Evolutionary conservation across 73 alveolate species (phyloP).

Genomic region (Paramecium bursaria): DNA sequence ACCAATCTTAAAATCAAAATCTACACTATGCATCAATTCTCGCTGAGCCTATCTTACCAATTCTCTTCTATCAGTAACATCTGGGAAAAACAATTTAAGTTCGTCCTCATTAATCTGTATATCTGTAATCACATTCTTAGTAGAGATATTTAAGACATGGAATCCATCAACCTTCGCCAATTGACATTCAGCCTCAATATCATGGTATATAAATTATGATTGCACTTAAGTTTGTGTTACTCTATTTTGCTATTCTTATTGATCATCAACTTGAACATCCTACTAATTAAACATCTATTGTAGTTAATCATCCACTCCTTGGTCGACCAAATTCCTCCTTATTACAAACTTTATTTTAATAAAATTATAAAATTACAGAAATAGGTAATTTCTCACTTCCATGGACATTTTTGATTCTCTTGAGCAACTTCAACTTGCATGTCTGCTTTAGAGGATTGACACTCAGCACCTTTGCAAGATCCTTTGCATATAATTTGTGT

Average conservation of each 20-base stretch:
- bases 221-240: background rate
- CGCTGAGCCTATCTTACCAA: constrained; percentile 35
- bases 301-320: too few relatives aligned
- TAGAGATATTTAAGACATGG: background rate
- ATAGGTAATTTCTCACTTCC: constrained; percentile 1
- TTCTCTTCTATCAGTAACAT: constrained; percentile 16
- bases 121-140: background rate
- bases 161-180: constrained; percentile 44
- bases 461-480: constrained; percentile 21
- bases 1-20: constrained; percentile 48
- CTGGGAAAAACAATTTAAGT: constrained; percentile 51
- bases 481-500: constrained; percentile 39
- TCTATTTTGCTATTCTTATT: background rate
- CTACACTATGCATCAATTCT: constrained; percentile 52
- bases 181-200: constrained; percentile 23
- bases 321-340: too few relatives aligned
- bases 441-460: background rate
- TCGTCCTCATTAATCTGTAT: constrained; percentile 37
- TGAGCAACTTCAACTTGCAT: background rate
- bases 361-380: too few relatives aligned
- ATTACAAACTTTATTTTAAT: too few relatives aligned
- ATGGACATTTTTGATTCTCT: constrained; percentile 20
- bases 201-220: constrained; percentile 38
- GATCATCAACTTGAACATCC: too few relatives aligned
- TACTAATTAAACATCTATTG: too few relatives aligned